Conservation (phyloP, 192 early-diverging fungal species). For the Backusella circina region DNA sequence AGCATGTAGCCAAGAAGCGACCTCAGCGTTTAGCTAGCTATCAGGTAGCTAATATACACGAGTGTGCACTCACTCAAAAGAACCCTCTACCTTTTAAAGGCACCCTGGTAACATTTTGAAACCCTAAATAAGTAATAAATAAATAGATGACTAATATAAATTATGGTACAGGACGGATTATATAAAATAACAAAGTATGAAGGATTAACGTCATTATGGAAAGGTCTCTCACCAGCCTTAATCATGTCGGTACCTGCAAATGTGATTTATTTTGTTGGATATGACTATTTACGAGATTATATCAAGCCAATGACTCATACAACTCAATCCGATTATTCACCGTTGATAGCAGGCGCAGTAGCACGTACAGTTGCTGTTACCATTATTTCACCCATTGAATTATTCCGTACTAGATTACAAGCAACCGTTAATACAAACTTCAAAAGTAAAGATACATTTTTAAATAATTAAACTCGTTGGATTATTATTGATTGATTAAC, state of each 20-base stretch:
- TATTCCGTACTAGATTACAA: conserved; percentile 91
- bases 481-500: neutral
- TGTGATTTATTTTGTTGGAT: conserved; percentile 94
- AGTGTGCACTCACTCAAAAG: conserved; percentile 8
- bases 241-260: conserved; percentile 90
- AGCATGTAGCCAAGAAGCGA: neutral
- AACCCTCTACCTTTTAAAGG: conserved; percentile 24
- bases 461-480: neutral
- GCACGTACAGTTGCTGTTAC: conserved; percentile 80
- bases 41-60: conserved; percentile 16
- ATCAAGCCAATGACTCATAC: conserved; percentile 11
- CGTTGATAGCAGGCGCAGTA: conserved; percentile 61
- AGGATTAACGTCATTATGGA: conserved; percentile 76
- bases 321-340: conserved; percentile 21
- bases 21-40: neutral
- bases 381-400: conserved; percentile 87
- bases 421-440: conserved; percentile 54
- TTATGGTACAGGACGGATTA: conserved; percentile 59
- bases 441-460: conserved; percentile 21
- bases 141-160: neutral
- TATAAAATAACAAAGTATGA: conserved; percentile 77
- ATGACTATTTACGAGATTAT: conserved; percentile 77
- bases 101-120: conserved; percentile 32
- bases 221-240: conserved; percentile 84
- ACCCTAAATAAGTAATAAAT: neutral